Evolutionary conservation across 2,329 filamentous ascomycete genomes (phyloP).

Genomic region (Emmonsiellopsis sp.): DNA sequence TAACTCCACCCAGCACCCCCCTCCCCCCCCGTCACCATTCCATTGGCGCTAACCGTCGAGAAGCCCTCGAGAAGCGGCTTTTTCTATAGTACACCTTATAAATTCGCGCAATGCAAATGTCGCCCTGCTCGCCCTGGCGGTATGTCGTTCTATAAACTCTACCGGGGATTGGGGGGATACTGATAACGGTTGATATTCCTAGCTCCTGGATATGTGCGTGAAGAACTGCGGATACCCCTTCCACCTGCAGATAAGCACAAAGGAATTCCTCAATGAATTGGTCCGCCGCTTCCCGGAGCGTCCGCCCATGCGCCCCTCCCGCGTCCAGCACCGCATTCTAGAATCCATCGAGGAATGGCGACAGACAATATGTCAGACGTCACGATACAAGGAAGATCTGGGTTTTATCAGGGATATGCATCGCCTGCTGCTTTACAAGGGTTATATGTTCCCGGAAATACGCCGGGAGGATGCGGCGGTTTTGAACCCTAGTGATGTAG

Average conservation of each 20-base stretch:
- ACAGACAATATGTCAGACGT: conserved; percentile 95
- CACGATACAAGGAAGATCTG: conserved; percentile 91
- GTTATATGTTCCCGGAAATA: conserved; percentile 89
- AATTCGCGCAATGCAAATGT: conserved; percentile 97
- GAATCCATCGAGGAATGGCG: conserved; percentile 98
- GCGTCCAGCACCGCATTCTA: conserved; percentile 85
- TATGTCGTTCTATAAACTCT: conserved; percentile 27
- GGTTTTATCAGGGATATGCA: conserved; percentile 98
- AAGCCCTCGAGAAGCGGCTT: conserved; percentile 81
- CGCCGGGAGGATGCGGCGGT: conserved; percentile 91
- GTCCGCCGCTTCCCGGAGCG: conserved; percentile 92
- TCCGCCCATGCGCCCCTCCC: conserved; percentile 72
- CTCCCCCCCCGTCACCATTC: neutral
- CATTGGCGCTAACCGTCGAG: conserved; percentile 15
- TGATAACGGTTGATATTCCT: conserved; percentile 10
- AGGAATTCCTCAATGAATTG: conserved; percentile 97
- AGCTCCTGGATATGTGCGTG: conserved; percentile 94
- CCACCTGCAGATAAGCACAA: conserved; percentile 95
- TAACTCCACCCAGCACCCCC: neutral
- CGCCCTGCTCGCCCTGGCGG: conserved; percentile 71
- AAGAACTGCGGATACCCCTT: conserved; percentile 99
- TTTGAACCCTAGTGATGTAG: conserved; percentile 88
- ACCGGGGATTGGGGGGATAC: conserved; percentile 5
- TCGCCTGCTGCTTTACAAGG: conserved; percentile 87
- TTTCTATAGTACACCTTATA: conserved; percentile 85